Conservation (phyloP, 345 rosid genomes). For the Eutrema japonicum region DNA sequence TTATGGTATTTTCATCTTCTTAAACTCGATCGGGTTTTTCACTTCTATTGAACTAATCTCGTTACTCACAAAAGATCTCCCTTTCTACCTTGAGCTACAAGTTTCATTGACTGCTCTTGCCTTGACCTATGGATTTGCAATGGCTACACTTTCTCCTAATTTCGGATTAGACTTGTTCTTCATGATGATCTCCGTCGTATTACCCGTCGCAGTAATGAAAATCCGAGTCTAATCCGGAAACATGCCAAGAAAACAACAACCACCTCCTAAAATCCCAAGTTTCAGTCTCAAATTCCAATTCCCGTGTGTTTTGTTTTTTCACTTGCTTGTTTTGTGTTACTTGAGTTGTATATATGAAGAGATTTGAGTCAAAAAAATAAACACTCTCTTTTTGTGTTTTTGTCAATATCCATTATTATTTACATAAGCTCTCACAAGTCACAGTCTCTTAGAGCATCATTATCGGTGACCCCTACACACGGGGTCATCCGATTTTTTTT, state of each 20-base stretch:
- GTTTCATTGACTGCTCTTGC: constrained; percentile 38
- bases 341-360: constrained; percentile 3
- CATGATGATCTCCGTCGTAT: constrained; percentile 14
- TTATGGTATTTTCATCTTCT: constrained; percentile 41
- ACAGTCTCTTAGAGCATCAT: constrained; percentile 28
- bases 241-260: constrained; percentile 24
- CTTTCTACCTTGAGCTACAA: constrained; percentile 43
- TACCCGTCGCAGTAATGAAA: constrained; percentile 28
- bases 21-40: constrained; percentile 32
- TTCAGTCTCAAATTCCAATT: not conserved
- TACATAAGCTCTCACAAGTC: constrained; percentile 31
- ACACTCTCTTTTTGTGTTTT: not conserved
- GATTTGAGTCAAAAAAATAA: not conserved
- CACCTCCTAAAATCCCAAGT: constrained; percentile 8
- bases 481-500: too few relatives aligned
- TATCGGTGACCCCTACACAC: too few relatives aligned
- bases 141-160: constrained; percentile 39
- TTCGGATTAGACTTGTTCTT: constrained; percentile 33
- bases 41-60: constrained; percentile 37
- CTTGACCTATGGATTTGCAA: constrained; percentile 44
- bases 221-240: constrained; percentile 19
- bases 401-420: not conserved
- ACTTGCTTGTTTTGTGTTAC: constrained; percentile 9
- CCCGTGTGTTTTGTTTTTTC: not conserved
- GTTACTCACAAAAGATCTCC: constrained; percentile 31